phyloP scores from a whole-genome alignment of 805 yeast genomes.

The Isabelozyma pseudorhagii region DNA sequence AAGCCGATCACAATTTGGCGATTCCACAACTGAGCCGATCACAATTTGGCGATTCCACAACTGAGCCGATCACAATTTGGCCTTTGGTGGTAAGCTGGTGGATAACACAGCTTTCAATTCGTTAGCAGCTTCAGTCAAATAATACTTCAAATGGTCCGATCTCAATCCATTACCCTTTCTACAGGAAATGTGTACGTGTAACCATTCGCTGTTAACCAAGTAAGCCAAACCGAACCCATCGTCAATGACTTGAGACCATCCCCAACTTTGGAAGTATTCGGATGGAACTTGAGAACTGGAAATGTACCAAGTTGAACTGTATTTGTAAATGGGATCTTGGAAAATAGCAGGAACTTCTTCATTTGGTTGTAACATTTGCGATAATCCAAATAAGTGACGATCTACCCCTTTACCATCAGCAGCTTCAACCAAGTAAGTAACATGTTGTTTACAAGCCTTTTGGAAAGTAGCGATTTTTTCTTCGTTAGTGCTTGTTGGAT shows the following conservation, averaged over 20 bases:
- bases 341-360: slow-evolving; percentile 66
- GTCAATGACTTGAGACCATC: slow-evolving; percentile 93
- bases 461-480: slow-evolving; percentile 68
- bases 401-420: slow-evolving; percentile 87
- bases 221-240: slow-evolving; percentile 93
- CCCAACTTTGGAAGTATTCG: slow-evolving; percentile 80
- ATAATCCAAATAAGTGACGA: slow-evolving; percentile 88
- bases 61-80: slow-evolving; percentile 28
- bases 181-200: slow-evolving; percentile 81
- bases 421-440: slow-evolving; percentile 69
- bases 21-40: too few relatives aligned
- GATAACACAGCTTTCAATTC: slow-evolving; percentile 70
- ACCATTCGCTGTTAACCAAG: slow-evolving; percentile 81
- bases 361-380: slow-evolving; percentile 60
- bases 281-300: slow-evolving; percentile 89
- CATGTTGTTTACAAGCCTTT: slow-evolving; percentile 72
- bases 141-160: slow-evolving; percentile 59
- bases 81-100: slow-evolving; percentile 32
- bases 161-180: slow-evolving; percentile 60
- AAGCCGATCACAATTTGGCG: too few relatives aligned
- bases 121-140: slow-evolving; percentile 73
- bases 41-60: too few relatives aligned
- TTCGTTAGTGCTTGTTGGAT: slow-evolving; percentile 44
- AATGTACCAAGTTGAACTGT: slow-evolving; percentile 80
- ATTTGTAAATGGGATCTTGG: slow-evolving; percentile 70